These are phyloP conservation scores for Yamadazyma insecticola DNA, from an alignment of 805 yeast genomes.

Conservation along the genomic window DNA sequence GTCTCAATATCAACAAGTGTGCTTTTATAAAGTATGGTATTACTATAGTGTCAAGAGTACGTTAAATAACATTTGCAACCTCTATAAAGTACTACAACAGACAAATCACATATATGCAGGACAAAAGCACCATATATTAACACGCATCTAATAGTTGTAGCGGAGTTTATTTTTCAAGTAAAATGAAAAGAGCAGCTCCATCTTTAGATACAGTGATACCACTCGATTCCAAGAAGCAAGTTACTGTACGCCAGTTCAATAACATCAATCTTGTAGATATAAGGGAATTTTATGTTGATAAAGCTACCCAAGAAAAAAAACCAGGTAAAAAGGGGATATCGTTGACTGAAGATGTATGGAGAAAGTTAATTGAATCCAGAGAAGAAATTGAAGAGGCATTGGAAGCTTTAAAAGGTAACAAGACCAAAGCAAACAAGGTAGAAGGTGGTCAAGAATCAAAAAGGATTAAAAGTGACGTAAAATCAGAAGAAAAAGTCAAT, in stretches of 20 bases:
- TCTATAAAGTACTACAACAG: no score
- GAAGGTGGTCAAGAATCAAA: conserved; percentile 6
- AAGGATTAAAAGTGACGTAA: conserved; percentile 5
- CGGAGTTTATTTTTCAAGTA: no score
- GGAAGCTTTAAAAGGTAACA: conserved; percentile 23
- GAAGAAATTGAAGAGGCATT: conserved; percentile 51
- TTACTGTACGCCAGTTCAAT: conserved; percentile 70
- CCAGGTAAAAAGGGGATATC: conserved; percentile 84
- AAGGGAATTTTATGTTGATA: conserved; percentile 66
- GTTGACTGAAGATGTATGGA: conserved; percentile 54
- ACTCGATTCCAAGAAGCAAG: conserved; percentile 48
- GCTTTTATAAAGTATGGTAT: no score
- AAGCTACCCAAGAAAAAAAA: conserved; percentile 53
- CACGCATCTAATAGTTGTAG: no score
- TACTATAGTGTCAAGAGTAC: no score
- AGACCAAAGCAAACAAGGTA: conserved; percentile 6
- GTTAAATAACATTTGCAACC: no score
- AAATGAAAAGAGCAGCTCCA: conserved; percentile 1
- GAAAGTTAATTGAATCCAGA: conserved; percentile 38
- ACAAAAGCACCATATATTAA: no score
- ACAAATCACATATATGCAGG: no score
- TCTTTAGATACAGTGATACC: conserved; percentile 9
- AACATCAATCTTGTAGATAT: conserved; percentile 70
- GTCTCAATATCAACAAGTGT: no score
- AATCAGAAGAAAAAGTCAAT: conserved; percentile 16